phyloP scores from a whole-genome alignment of 208 protist genomes.

The Trypanosoma grayi region DNA sequence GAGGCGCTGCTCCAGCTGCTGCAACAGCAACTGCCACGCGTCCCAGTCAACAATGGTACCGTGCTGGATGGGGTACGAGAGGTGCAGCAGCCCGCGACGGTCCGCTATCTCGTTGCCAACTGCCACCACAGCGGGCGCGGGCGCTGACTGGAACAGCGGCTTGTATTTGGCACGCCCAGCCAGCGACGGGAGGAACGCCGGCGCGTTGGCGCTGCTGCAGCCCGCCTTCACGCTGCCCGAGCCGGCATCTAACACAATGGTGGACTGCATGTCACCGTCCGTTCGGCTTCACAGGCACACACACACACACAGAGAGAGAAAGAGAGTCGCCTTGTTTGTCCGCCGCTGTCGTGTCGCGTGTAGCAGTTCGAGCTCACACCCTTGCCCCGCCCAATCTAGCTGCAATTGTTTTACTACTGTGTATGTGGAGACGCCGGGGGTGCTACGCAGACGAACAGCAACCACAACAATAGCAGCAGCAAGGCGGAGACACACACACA shows the following conservation, averaged over 20 bases:
- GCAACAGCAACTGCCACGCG: slow-evolving; percentile 22
- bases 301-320: slow-evolving; percentile 1
- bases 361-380: background rate
- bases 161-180: slow-evolving; percentile 41
- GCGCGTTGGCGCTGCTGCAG: slow-evolving; percentile 22
- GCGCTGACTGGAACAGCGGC: slow-evolving; percentile 15
- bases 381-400: too few species aligned
- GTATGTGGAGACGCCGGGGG: too few species aligned
- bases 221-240: slow-evolving; percentile 46
- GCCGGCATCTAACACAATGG: slow-evolving; percentile 54
- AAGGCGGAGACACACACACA: background rate
- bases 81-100: slow-evolving; percentile 53
- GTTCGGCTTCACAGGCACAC: background rate
- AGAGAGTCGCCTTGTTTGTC: background rate
- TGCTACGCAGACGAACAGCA: too few species aligned
- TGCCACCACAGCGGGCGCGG: background rate
- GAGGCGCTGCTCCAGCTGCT: slow-evolving; percentile 20
- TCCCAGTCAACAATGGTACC: slow-evolving; percentile 57
- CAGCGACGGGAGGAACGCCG: slow-evolving; percentile 31
- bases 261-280: background rate
- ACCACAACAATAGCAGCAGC: too few species aligned
- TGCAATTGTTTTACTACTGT: too few species aligned
- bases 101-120: slow-evolving; percentile 32
- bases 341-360: background rate
- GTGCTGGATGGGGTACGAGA: slow-evolving; percentile 70